Conservation (phyloP, 345 rosid species). For the Pseudoturritis turrita region DNA sequence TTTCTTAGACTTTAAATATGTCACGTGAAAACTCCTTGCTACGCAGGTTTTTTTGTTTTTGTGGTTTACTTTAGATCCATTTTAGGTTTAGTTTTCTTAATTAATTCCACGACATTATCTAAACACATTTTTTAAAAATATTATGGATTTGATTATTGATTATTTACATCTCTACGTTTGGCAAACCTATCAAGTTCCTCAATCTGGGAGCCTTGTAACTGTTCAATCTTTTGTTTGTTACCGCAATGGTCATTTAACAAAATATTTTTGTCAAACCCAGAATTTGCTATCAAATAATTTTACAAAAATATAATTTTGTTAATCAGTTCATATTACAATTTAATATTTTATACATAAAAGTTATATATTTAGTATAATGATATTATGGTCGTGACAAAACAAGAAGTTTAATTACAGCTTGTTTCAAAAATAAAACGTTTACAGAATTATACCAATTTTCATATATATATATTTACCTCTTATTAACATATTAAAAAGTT, state of each 20-base stretch:
- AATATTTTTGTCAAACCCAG: not conserved
- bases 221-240: not conserved
- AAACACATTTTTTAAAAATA: not conserved
- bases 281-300: not conserved
- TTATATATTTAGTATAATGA: too few species aligned
- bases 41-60: too few species aligned
- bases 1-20: not conserved
- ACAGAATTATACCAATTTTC: too few species aligned
- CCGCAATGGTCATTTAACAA: not conserved
- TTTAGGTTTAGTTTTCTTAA: too few species aligned
- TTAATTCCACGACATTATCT: too few species aligned
- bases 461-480: too few species aligned
- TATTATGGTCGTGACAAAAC: too few species aligned
- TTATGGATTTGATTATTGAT: not conserved
- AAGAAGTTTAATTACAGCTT: too few species aligned
- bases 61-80: too few species aligned
- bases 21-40: slow-evolving; percentile 11
- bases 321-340: not conserved
- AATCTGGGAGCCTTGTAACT: not conserved
- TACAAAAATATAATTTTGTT: not conserved
- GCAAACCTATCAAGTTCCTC: not conserved
- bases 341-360: not conserved
- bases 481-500: too few species aligned
- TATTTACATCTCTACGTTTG: not conserved
- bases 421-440: too few species aligned